Evolutionary conservation across 2,329 filamentous ascomycete species (phyloP).

Genomic region (Penicillium sclerotigenum): DNA sequence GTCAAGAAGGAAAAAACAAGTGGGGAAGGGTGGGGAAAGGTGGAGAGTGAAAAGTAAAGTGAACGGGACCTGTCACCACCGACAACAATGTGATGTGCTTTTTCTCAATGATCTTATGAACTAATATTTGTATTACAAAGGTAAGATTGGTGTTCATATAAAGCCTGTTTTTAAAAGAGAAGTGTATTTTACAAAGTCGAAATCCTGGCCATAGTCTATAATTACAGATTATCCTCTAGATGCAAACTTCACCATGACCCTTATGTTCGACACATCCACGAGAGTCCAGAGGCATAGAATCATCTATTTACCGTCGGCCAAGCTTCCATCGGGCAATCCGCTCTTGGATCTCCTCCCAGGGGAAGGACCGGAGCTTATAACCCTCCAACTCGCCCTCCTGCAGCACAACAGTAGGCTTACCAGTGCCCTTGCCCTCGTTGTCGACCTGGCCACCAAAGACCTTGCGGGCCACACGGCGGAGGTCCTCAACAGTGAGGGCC

Average conservation of each 20-base stretch:
- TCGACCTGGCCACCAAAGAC: constrained; percentile 74
- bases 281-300: background rate
- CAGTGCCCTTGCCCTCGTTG: constrained; percentile 74
- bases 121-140: too few species aligned
- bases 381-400: constrained; percentile 82
- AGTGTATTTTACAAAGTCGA: constrained; percentile 12
- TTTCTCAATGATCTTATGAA: background rate
- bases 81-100: constrained; percentile 8
- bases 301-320: constrained; percentile 55
- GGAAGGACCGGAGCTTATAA: constrained; percentile 63
- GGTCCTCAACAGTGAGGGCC: constrained; percentile 71
- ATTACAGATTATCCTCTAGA: constrained; percentile 12
- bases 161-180: background rate
- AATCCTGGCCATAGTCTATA: constrained; percentile 12
- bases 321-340: constrained; percentile 80
- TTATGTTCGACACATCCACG: background rate
- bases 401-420: constrained; percentile 87
- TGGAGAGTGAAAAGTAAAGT: too few species aligned
- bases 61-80: too few species aligned
- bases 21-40: too few species aligned
- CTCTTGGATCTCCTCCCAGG: constrained; percentile 88
- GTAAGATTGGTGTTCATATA: background rate
- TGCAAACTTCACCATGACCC: background rate
- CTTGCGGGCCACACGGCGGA: constrained; percentile 73
- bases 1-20: too few species aligned